phyloP scores from a whole-genome alignment of 2,329 filamentous ascomycete genomes.

The Fusarium burgessii region DNA sequence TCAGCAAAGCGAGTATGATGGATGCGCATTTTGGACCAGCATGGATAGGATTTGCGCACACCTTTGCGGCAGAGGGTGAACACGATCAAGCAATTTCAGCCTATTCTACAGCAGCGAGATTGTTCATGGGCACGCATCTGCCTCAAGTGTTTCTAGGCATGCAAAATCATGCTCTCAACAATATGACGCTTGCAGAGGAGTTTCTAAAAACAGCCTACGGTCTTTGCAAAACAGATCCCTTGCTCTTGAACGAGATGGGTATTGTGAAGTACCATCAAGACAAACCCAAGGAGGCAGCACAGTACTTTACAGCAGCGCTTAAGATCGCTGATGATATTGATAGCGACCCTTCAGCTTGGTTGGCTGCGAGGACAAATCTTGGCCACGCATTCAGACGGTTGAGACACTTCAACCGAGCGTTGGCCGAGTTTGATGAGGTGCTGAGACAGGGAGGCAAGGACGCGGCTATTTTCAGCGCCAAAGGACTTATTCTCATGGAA shows the following conservation, averaged over 20 bases:
- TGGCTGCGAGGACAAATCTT: conserved; percentile 87
- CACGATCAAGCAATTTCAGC: conserved; percentile 98
- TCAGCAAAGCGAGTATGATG: conserved; percentile 97
- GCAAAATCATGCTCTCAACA: conserved; percentile 97
- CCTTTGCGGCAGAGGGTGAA: conserved; percentile 96
- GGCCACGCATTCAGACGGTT: conserved; percentile 86
- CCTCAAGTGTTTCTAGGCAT: conserved; percentile 97
- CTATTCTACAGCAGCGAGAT: conserved; percentile 91
- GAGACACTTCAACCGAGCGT: conserved; percentile 75
- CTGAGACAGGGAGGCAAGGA: conserved; percentile 85
- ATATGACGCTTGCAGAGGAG: conserved; percentile 92
- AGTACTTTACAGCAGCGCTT: conserved; percentile 83
- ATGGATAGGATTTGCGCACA: conserved; percentile 99
- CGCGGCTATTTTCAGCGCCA: conserved; percentile 80
- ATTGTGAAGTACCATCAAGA: conserved; percentile 96
- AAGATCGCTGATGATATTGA: conserved; percentile 83
- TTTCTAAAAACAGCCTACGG: conserved; percentile 91
- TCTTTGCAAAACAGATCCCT: conserved; percentile 84
- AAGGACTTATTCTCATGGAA: conserved; percentile 87
- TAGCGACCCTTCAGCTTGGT: conserved; percentile 83
- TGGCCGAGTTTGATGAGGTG: conserved; percentile 88
- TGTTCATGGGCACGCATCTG: conserved; percentile 97
- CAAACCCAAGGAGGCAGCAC: conserved; percentile 78
- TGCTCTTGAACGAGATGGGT: conserved; percentile 95
- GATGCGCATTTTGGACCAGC: conserved; percentile 96